These are phyloP conservation scores for Rhizopus arrhizus DNA, from an alignment of 371 early-diverging fungal species.

Conservation along the genomic window DNA sequence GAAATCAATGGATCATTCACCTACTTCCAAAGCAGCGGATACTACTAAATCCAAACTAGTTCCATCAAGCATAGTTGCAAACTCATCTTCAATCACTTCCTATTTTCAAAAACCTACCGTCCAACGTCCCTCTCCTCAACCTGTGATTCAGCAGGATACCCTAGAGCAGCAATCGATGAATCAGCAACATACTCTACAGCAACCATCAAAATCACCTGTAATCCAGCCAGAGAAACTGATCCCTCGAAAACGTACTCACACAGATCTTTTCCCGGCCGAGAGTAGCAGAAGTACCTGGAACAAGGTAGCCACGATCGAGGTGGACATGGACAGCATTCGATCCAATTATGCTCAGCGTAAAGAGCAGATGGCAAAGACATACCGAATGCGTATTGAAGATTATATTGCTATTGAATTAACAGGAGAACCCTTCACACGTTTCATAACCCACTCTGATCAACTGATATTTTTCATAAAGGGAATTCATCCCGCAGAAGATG, in stretches of 20 bases:
- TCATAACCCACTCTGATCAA: neutral
- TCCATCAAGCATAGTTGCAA: no score
- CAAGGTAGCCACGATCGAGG: slow-evolving; percentile 1
- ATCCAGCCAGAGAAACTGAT: neutral
- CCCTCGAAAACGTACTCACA: neutral
- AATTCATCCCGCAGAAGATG: neutral
- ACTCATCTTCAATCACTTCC: neutral
- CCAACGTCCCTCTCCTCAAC: neutral
- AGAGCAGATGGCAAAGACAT: slow-evolving; percentile 1
- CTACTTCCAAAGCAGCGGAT: no score
- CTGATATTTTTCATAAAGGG: neutral
- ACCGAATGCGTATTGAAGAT: slow-evolving; percentile 13
- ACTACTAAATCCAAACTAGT: no score
- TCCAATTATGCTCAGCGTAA: slow-evolving; percentile 8
- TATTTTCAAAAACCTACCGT: neutral
- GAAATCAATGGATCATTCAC: no score
- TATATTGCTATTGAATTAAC: slow-evolving; percentile 3
- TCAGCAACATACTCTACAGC: neutral
- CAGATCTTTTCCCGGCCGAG: neutral
- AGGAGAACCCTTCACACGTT: neutral
- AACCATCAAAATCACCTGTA: neutral
- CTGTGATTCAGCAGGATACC: neutral
- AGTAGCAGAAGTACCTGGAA: slow-evolving; percentile 3
- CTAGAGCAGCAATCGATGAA: no score
- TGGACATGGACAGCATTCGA: slow-evolving; percentile 5